These are phyloP conservation scores for Leccinum uliginosum DNA, from an alignment of 768 basidiomycete species.

Conservation along the genomic window DNA sequence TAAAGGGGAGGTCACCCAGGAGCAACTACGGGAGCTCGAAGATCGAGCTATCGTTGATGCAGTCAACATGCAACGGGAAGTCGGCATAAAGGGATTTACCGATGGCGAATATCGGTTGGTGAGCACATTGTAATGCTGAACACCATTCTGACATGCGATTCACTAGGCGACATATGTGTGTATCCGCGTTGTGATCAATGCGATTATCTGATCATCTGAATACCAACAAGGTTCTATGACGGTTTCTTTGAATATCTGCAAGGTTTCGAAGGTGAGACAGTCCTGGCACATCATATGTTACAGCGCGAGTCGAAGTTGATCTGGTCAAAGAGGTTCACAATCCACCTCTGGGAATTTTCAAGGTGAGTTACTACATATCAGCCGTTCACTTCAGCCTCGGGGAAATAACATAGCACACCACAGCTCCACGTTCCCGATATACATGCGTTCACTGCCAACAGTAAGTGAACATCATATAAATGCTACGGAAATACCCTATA, in stretches of 20 bases:
- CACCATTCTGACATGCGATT: not conserved
- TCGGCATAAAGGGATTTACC: slow-evolving; percentile 39
- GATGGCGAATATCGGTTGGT: slow-evolving; percentile 39
- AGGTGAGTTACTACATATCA: slow-evolving; percentile 1
- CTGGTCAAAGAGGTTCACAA: slow-evolving; percentile 16
- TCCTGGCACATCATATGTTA: not conserved
- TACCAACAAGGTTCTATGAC: slow-evolving; percentile 21
- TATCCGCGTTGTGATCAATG: not conserved
- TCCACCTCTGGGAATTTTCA: slow-evolving; percentile 26
- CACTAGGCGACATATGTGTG: slow-evolving; percentile 27
- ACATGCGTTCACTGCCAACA: slow-evolving; percentile 15
- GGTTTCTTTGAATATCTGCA: slow-evolving; percentile 27
- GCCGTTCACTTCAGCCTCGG: too few relatives aligned
- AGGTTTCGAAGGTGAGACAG: slow-evolving; percentile 22
- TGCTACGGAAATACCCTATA: not conserved
- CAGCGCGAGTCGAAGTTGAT: not conserved
- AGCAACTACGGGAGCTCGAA: slow-evolving; percentile 36
- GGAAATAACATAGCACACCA: not conserved
- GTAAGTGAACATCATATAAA: slow-evolving; percentile 4
- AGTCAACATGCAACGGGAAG: slow-evolving; percentile 36
- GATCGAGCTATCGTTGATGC: slow-evolving; percentile 36
- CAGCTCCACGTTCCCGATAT: slow-evolving; percentile 27
- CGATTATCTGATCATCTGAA: not conserved
- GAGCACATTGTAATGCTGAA: slow-evolving; percentile 9
- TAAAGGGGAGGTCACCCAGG: slow-evolving; percentile 28